phyloP scores from a whole-genome alignment of 2,329 filamentous ascomycete species.

The Curvularia eragrostidis region DNA sequence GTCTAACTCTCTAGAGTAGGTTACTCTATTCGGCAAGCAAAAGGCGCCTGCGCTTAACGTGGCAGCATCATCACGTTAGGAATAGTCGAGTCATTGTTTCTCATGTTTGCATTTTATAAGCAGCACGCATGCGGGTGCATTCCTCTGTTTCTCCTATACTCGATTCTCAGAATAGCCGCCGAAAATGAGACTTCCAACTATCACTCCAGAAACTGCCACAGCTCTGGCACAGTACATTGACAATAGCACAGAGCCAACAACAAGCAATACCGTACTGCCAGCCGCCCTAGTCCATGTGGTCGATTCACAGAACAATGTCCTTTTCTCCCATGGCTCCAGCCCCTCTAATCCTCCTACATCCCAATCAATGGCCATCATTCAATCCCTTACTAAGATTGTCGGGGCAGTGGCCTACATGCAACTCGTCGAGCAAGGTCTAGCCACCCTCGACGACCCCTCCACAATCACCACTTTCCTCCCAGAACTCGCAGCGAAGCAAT shows the following conservation, averaged over 20 bases:
- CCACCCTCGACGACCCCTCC: slow-evolving; percentile 26
- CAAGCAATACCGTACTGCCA: slow-evolving; percentile 17
- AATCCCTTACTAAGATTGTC: slow-evolving; percentile 36
- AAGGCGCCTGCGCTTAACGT: background rate
- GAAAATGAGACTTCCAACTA: background rate
- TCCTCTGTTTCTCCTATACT: background rate
- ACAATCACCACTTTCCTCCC: slow-evolving; percentile 26
- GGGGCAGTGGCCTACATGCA: slow-evolving; percentile 35
- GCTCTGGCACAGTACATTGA: slow-evolving; percentile 1
- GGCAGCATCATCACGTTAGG: background rate
- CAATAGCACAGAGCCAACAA: slow-evolving; percentile 1
- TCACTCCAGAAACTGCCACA: background rate
- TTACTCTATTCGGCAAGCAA: background rate
- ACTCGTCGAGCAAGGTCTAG: slow-evolving; percentile 28
- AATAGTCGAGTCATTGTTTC: background rate
- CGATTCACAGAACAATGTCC: slow-evolving; percentile 18
- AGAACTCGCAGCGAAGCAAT: slow-evolving; percentile 30
- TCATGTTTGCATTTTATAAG: background rate
- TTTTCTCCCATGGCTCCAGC: slow-evolving; percentile 30
- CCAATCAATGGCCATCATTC: slow-evolving; percentile 23
- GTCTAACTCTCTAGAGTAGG: background rate
- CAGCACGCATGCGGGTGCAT: background rate
- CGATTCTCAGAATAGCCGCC: background rate
- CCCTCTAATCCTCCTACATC: slow-evolving; percentile 14
- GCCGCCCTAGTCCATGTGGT: slow-evolving; percentile 31